These are phyloP conservation scores for Dendrocalamus sinicus DNA, from an alignment of 176 grass and related monocot genomes.

Conservation along the genomic window DNA sequence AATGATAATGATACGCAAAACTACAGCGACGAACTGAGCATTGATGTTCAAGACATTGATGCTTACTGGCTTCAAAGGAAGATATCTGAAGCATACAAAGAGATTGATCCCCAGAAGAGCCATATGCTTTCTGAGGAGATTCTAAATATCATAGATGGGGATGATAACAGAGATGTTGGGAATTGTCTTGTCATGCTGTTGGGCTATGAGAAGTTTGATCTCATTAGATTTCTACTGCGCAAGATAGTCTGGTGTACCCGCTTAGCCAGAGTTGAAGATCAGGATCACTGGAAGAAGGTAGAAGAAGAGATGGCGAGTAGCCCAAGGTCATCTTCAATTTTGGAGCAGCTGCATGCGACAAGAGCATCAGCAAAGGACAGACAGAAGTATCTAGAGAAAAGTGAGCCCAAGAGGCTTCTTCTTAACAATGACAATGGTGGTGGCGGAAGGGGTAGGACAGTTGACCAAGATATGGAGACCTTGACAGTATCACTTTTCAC, in stretches of 20 bases:
- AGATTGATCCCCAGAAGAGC: constrained; percentile 84
- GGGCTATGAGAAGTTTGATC: constrained; percentile 95
- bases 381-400: constrained; percentile 92
- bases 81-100: constrained; percentile 82
- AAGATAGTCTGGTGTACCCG: constrained; percentile 40
- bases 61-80: constrained; percentile 98
- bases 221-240: constrained; percentile 73
- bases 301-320: constrained; percentile 84
- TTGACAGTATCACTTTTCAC: too few relatives aligned
- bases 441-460: too few relatives aligned
- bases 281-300: constrained; percentile 78
- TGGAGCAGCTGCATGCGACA: background rate
- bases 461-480: too few relatives aligned
- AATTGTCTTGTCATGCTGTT: constrained; percentile 81
- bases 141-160: constrained; percentile 79
- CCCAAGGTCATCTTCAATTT: constrained; percentile 59
- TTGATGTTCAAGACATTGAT: constrained; percentile 72
- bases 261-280: constrained; percentile 82
- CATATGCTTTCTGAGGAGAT: constrained; percentile 89
- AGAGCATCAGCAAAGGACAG: constrained; percentile 93
- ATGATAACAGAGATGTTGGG: constrained; percentile 83
- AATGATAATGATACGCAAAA: too few relatives aligned
- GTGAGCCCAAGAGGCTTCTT: constrained; percentile 62
- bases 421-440: too few relatives aligned
- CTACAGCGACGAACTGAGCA: too few relatives aligned